These are phyloP conservation scores for Colletotrichum eleusines DNA, from an alignment of 2,329 filamentous ascomycete genomes.

Conservation along the genomic window DNA sequence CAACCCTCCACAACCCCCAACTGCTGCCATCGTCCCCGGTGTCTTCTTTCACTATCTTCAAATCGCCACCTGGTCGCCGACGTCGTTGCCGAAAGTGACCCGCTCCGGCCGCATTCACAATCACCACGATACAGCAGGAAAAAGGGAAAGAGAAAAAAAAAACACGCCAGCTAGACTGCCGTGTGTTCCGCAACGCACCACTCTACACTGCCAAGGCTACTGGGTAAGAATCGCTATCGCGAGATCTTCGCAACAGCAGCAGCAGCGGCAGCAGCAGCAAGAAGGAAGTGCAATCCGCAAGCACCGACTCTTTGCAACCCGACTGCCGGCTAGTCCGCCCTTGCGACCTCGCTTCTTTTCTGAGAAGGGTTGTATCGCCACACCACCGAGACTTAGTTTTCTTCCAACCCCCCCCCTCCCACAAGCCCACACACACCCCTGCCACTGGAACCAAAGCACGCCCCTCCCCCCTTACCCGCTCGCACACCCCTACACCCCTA, in stretches of 20 bases:
- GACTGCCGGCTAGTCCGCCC: slow-evolving; percentile 38
- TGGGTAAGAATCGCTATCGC: background rate
- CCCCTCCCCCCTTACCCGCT: slow-evolving; percentile 18
- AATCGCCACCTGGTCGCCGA: slow-evolving; percentile 31
- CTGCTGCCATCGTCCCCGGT: slow-evolving; percentile 24
- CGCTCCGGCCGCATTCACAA: slow-evolving; percentile 6
- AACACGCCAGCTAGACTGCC: slow-evolving; percentile 8
- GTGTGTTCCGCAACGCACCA: background rate
- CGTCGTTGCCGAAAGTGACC: slow-evolving; percentile 18
- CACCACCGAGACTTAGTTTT: background rate
- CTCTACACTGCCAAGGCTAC: slow-evolving; percentile 6
- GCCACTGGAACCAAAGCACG: slow-evolving; percentile 17
- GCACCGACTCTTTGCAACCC: slow-evolving; percentile 39
- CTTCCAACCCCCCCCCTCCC: background rate
- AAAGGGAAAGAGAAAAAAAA: too few species aligned
- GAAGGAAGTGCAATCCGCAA: slow-evolving; percentile 16
- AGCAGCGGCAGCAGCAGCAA: background rate
- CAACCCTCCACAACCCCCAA: background rate
- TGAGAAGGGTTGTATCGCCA: slow-evolving; percentile 2
- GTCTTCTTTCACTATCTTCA: slow-evolving; percentile 3
- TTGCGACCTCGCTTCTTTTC: slow-evolving; percentile 27
- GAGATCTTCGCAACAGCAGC: slow-evolving; percentile 7
- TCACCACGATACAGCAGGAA: slow-evolving; percentile 4
- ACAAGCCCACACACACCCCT: slow-evolving; percentile 26
- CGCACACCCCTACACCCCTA: slow-evolving; percentile 39